phyloP scores from a whole-genome alignment of 306 rosid genomes.

The Quercus bicolor region DNA sequence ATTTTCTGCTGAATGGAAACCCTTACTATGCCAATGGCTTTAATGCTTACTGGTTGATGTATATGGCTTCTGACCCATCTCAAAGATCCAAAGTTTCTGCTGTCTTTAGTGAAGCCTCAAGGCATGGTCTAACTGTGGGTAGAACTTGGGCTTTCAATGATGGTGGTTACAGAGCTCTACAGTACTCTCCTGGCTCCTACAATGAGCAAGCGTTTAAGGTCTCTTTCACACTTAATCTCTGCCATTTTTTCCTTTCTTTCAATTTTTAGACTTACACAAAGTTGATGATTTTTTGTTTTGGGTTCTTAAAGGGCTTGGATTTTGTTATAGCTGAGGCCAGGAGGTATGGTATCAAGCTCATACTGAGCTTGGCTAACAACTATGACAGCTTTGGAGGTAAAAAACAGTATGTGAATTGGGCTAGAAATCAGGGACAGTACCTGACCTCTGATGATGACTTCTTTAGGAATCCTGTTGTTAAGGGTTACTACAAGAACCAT shows the following conservation, averaged over 20 bases:
- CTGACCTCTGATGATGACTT: constrained; percentile 85
- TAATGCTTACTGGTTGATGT: constrained; percentile 95
- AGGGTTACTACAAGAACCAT: constrained; percentile 79
- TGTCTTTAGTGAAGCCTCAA: constrained; percentile 62
- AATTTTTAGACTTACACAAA: not conserved
- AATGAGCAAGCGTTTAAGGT: constrained; percentile 85
- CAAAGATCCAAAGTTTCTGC: constrained; percentile 67
- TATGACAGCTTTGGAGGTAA: constrained; percentile 89
- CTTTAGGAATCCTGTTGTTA: constrained; percentile 66
- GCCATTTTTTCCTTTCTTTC: not conserved
- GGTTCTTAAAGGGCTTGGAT: constrained; percentile 71
- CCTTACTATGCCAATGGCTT: constrained; percentile 90
- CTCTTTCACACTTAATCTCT: not conserved
- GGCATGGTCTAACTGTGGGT: constrained; percentile 79
- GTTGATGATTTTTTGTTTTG: not conserved
- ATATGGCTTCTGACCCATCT: constrained; percentile 76
- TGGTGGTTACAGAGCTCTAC: constrained; percentile 82
- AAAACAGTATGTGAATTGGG: constrained; percentile 96
- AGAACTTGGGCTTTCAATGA: constrained; percentile 99
- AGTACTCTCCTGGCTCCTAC: constrained; percentile 80
- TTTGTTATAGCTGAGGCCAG: constrained; percentile 83
- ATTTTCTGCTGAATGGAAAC: constrained; percentile 60
- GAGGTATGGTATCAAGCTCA: constrained; percentile 74
- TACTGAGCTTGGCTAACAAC: constrained; percentile 87
- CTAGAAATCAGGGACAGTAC: constrained; percentile 70